A percentile compares a stretch with the other conserved stretches of the same genome.
Evolutionary conservation across 345 rosid genomes (phyloP).

Genomic region (Viola odorata): DNA sequence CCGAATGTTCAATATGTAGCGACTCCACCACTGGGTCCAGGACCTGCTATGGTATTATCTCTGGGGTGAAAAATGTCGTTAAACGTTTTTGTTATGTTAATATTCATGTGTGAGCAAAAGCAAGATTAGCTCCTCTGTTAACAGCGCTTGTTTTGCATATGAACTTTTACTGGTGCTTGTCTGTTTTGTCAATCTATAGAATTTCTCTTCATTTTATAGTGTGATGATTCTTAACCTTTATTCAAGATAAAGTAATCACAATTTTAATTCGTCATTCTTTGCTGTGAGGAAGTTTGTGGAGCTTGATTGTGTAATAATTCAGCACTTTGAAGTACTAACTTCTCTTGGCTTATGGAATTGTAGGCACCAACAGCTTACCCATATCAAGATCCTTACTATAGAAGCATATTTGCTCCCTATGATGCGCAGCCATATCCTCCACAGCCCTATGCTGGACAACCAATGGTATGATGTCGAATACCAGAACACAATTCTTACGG

Average conservation of each 20-base stretch:
- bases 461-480: constrained; percentile 65
- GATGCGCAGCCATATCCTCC: constrained; percentile 67
- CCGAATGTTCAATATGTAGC: constrained; percentile 45
- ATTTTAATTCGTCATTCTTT: background rate
- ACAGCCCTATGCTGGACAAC: constrained; percentile 71
- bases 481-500: no score
- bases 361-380: constrained; percentile 79
- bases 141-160: background rate
- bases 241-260: background rate
- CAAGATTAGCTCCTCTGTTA: background rate
- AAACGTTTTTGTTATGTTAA: background rate
- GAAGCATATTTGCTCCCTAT: constrained; percentile 88
- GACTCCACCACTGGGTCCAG: constrained; percentile 43
- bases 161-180: background rate
- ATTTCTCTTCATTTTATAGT: background rate
- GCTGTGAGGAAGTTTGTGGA: background rate
- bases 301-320: background rate
- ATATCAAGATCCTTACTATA: constrained; percentile 87
- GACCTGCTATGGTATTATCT: constrained; percentile 54
- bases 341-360: constrained; percentile 27
- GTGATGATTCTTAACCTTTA: background rate
- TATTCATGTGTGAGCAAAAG: background rate
- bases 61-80: constrained; percentile 6
- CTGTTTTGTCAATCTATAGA: background rate
- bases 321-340: constrained; percentile 18